Evolutionary conservation across 208 protist genomes (phyloP).

Genomic region (Tritrichomonas foetus): DNA sequence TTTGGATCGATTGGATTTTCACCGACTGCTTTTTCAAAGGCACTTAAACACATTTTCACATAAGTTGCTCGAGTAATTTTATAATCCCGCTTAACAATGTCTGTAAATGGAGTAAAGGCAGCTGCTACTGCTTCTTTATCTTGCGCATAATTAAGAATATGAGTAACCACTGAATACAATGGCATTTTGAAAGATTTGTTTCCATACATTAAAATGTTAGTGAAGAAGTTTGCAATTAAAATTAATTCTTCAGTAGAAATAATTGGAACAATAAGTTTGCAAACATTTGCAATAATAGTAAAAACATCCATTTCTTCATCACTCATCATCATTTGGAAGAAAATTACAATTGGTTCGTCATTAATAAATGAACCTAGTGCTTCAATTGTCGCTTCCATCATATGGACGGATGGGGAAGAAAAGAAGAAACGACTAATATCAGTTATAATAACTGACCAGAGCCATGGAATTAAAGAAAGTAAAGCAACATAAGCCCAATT

Average conservation of each 20-base stretch:
- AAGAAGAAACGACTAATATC: background rate
- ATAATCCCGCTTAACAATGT: background rate
- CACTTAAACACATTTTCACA: too few relatives aligned
- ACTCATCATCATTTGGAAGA: background rate
- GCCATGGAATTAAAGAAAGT: background rate
- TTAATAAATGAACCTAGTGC: background rate
- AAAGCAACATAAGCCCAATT: background rate
- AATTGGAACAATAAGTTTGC: too few relatives aligned
- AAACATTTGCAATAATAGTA: background rate
- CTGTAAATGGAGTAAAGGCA: background rate
- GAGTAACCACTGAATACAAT: background rate
- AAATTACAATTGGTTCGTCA: background rate
- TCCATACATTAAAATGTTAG: background rate
- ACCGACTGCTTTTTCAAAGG: too few relatives aligned
- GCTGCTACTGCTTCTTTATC: background rate
- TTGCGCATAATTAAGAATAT: background rate
- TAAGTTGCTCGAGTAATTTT: background rate
- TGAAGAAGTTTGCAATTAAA: background rate
- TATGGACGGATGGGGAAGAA: background rate
- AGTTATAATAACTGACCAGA: background rate
- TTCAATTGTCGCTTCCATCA: background rate
- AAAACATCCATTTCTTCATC: background rate
- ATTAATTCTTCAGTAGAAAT: background rate
- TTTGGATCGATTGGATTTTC: too few relatives aligned
- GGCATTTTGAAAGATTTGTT: background rate